These are phyloP conservation scores for Achaetomiella virescens DNA, from an alignment of 495 filamentous ascomycete species.

Conservation along the genomic window DNA sequence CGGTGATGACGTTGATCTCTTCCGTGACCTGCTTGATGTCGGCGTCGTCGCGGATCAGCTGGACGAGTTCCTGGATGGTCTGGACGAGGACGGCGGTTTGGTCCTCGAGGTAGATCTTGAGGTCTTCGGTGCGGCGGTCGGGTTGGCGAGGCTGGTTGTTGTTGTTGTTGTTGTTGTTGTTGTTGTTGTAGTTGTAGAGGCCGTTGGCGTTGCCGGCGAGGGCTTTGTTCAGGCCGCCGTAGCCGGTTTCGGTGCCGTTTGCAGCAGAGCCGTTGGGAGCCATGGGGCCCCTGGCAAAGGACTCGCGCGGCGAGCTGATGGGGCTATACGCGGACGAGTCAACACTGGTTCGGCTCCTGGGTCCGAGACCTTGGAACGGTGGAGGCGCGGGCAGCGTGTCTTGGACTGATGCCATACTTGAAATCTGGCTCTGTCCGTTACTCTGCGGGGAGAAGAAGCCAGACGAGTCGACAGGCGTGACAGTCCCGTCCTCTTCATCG, in stretches of 20 bases:
- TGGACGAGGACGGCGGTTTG: slow-evolving; percentile 76
- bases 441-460: slow-evolving; percentile 48
- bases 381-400: slow-evolving; percentile 38
- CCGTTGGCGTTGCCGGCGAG: slow-evolving; percentile 31
- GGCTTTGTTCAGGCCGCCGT: slow-evolving; percentile 33
- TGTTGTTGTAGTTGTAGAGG: background rate
- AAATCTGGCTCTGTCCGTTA: slow-evolving; percentile 29
- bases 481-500: slow-evolving; percentile 61
- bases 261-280: slow-evolving; percentile 27
- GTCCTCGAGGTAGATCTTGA: slow-evolving; percentile 76
- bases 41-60: slow-evolving; percentile 66
- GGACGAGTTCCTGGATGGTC: slow-evolving; percentile 74
- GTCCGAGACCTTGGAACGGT: slow-evolving; percentile 45
- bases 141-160: slow-evolving; percentile 17
- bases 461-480: slow-evolving; percentile 47
- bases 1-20: slow-evolving; percentile 65
- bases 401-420: slow-evolving; percentile 28
- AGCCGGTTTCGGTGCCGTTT: slow-evolving; percentile 27
- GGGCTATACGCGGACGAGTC: slow-evolving; percentile 53
- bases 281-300: slow-evolving; percentile 33
- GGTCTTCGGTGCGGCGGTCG: slow-evolving; percentile 58
- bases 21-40: slow-evolving; percentile 58
- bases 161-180: slow-evolving; percentile 15
- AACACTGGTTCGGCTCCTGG: slow-evolving; percentile 34
- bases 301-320: slow-evolving; percentile 48